Conservation (phyloP, 352 stramenopile genomes). For the Chrysophaeum taylorii region DNA sequence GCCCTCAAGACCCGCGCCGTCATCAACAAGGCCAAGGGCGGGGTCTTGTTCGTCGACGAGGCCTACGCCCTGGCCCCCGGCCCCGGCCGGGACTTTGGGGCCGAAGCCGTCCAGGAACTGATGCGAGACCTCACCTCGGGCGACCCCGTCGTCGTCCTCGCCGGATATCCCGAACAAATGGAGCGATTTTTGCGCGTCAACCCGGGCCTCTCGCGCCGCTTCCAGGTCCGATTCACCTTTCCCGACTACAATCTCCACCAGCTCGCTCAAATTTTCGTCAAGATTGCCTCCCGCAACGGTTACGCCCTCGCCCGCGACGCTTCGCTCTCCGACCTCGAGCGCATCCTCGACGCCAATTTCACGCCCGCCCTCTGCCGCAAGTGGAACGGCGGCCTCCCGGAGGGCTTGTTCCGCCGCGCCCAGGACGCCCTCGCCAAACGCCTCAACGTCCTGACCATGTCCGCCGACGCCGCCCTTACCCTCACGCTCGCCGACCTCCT, state of each 20-base stretch:
- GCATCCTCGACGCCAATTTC: conserved; percentile 7
- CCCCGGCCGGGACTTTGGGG: conserved; percentile 59
- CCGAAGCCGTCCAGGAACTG: conserved; percentile 71
- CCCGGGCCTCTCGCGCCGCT: neutral
- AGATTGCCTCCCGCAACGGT: neutral
- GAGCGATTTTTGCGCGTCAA: conserved; percentile 27
- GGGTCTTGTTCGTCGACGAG: conserved; percentile 79
- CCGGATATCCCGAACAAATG: conserved; percentile 57
- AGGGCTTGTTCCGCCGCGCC: conserved; percentile 11
- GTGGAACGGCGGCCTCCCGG: conserved; percentile 14
- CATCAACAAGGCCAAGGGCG: conserved; percentile 64
- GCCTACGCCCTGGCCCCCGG: conserved; percentile 74
- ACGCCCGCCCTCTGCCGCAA: neutral
- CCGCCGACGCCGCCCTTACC: neutral
- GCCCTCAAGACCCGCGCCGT: conserved; percentile 72
- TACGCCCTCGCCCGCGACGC: neutral
- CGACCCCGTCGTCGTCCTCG: conserved; percentile 75
- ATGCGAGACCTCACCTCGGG: conserved; percentile 61
- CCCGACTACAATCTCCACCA: neutral
- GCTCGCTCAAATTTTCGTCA: conserved; percentile 1
- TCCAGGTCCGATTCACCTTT: conserved; percentile 11
- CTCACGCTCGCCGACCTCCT: neutral
- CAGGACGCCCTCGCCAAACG: conserved; percentile 10
- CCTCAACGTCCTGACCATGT: conserved; percentile 9
- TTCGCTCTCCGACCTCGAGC: conserved; percentile 35